Evolutionary conservation across 306 rosid genomes (phyloP).

Genomic region (Sphenostylis stenocarpa): DNA sequence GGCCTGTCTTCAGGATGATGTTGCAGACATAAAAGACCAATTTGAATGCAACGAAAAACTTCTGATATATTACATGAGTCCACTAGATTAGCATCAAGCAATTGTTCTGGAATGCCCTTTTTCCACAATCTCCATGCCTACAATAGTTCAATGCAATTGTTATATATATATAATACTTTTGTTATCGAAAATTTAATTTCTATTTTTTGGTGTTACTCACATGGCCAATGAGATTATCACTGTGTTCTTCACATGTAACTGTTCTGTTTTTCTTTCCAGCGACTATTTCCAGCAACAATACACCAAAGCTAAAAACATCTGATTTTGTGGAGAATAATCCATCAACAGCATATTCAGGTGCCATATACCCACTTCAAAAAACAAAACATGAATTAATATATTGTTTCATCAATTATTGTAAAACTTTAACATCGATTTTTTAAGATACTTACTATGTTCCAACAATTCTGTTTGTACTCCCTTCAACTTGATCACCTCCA

Average conservation of each 20-base stretch:
- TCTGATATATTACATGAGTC: neutral
- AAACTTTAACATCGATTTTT: neutral
- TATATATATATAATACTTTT: neutral
- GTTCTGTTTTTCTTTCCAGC: conserved; percentile 13
- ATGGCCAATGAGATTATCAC: neutral
- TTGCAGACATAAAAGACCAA: conserved; percentile 25
- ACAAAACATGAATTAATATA: neutral
- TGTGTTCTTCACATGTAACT: neutral
- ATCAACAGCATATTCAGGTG: no score
- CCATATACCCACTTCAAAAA: no score
- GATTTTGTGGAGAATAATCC: no score
- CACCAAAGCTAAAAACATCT: conserved; percentile 16
- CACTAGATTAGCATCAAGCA: neutral
- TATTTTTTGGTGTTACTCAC: conserved; percentile 2
- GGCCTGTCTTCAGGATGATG: conserved; percentile 26
- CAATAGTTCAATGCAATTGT: neutral
- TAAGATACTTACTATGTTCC: conserved; percentile 30
- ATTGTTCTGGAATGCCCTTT: neutral
- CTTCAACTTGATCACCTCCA: conserved; percentile 23
- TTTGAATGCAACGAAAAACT: conserved; percentile 19
- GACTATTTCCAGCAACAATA: neutral
- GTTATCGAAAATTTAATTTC: neutral
- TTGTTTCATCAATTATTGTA: neutral
- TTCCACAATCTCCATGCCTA: conserved; percentile 38
- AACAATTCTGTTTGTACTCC: neutral